Evolutionary conservation across 2,329 filamentous ascomycete genomes (phyloP).

Genomic region (Cordyceps javanica): DNA sequence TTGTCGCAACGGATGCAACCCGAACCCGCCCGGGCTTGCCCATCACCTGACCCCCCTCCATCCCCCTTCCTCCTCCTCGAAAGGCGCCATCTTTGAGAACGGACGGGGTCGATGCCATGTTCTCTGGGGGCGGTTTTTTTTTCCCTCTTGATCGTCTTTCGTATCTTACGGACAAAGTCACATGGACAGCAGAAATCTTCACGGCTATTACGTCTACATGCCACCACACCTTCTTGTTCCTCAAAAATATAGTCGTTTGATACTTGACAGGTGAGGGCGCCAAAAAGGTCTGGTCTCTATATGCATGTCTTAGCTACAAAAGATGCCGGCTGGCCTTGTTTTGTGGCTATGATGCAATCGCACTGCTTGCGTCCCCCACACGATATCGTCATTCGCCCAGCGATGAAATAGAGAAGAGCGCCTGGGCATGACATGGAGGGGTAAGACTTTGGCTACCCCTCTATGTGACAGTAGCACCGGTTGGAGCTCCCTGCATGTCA

Average conservation of each 20-base stretch:
- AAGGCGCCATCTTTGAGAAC: background rate
- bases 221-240: background rate
- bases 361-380: background rate
- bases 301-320: background rate
- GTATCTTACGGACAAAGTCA: background rate
- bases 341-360: conserved; percentile 1
- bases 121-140: no score
- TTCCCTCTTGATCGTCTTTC: background rate
- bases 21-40: background rate
- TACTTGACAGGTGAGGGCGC: background rate
- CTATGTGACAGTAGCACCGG: background rate
- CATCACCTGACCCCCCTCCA: background rate
- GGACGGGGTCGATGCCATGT: no score
- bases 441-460: background rate
- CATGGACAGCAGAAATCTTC: background rate
- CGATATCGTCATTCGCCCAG: background rate
- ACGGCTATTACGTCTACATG: background rate
- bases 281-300: background rate
- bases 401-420: background rate
- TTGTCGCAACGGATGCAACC: background rate
- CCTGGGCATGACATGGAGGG: background rate
- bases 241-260: background rate
- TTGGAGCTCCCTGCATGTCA: conserved; percentile 1
- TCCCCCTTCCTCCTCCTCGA: background rate
- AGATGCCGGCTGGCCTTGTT: background rate